Evolutionary conservation across 768 basidiomycete species (phyloP), one percentile per base, ranked within the genome.

Genomic region (Nidularia sp.): DNA sequence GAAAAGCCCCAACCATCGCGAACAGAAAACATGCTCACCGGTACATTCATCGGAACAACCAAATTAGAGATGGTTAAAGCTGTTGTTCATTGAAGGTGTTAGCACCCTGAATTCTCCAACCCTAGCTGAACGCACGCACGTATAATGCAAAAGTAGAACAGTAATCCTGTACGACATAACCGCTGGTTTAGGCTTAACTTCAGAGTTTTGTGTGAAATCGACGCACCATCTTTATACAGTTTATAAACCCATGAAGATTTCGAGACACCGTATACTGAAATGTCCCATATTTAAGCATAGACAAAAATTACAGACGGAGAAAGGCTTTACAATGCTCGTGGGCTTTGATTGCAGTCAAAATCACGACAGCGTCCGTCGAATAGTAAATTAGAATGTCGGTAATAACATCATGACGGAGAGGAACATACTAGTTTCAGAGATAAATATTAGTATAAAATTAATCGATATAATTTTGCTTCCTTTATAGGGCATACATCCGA

Each of bases 181-280:
- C 48, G 39, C 18, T 48, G 18, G 3, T 18, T 8, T 33, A 41
- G n/a, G 10, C 12, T 8, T 33, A 39, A 22, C 9, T 15, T 12
- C 10, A 2, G 42, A 4, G 8, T 3, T 25, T 25, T 25, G 33
- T 33, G n/a, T n/a, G 13, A 33, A 10, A 39, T 33, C 10, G 36
- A 41, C 9, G 13, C 45, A 56, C 61, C 61, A 43, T 54, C 52
- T 34, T 50, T 48, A 47, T 62, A 60, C 3, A 62, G 31, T 12
- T 60, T 55, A 12, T 47, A 39, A 2, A 60, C 53, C 61, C 61
- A 62, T 6, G 57, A 55, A 7, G 43, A 46, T 4, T n/a, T 45
- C 6, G 57, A 54, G 25, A 25, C 25, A 33, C 49, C 45, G n/a
- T 53, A 47, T 10, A 35, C 34, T 31, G 15, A 0, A 34, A 22